A percentile compares a stretch with the other conserved stretches of the same genome.
Conservation (phyloP, 345 rosid genomes). For the Reutealis trisperma region DNA sequence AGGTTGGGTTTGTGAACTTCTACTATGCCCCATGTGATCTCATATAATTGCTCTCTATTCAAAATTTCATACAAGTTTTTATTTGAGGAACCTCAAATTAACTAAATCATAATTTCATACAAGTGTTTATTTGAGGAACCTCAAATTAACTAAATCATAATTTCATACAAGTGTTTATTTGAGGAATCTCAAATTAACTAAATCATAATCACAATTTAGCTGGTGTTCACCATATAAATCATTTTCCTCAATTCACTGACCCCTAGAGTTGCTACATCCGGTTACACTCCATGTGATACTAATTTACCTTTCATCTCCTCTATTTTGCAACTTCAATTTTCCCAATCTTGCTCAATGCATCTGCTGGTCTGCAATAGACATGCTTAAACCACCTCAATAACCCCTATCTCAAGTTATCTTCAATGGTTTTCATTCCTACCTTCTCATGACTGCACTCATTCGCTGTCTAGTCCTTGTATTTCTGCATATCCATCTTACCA, state of each 20-base stretch:
- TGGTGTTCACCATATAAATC: not conserved
- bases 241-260: not conserved
- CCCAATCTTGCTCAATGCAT: not conserved
- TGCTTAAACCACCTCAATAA: not conserved
- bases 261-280: no score
- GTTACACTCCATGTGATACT: no score
- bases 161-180: not conserved
- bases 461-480: not conserved
- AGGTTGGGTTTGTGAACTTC: not conserved
- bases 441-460: not conserved
- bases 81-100: not conserved
- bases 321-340: not conserved
- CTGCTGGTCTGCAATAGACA: not conserved
- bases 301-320: not conserved
- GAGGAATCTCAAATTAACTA: not conserved
- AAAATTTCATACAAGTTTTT: not conserved
- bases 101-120: no score
- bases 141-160: not conserved
- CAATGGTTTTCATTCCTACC: not conserved
- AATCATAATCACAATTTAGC: not conserved
- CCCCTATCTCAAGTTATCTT: not conserved
- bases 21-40: not conserved
- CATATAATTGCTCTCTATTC: not conserved
- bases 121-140: not conserved
- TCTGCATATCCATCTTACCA: not conserved